Evolutionary conservation across 495 filamentous ascomycete species (phyloP).

Genomic region (Hypoxylon fuscum): DNA sequence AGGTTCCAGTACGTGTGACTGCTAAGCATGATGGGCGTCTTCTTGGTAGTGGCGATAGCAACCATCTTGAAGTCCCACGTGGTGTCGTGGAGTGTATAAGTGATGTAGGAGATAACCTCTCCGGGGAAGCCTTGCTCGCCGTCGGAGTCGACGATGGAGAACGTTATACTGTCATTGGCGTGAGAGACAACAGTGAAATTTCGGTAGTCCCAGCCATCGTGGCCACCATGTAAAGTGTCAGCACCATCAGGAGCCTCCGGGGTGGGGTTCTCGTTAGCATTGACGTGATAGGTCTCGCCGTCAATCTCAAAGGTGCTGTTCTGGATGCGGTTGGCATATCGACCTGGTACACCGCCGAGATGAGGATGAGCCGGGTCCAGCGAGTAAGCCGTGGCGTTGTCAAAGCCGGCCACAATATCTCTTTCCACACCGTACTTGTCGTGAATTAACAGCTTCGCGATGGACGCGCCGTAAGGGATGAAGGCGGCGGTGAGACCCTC

Average conservation of each 20-base stretch:
- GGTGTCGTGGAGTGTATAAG: constrained; percentile 65
- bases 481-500: constrained; percentile 76
- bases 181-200: constrained; percentile 81
- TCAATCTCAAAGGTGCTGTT: constrained; percentile 82
- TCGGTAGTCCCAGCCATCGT: constrained; percentile 80
- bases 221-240: constrained; percentile 85
- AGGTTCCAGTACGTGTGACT: constrained; percentile 87
- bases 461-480: constrained; percentile 80
- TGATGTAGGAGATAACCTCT: constrained; percentile 79
- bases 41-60: constrained; percentile 62
- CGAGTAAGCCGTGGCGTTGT: constrained; percentile 76
- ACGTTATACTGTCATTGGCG: constrained; percentile 75
- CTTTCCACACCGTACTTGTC: constrained; percentile 70
- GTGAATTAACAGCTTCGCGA: constrained; percentile 77
- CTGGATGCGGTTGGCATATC: constrained; percentile 88
- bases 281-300: constrained; percentile 68
- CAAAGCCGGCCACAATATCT: constrained; percentile 81
- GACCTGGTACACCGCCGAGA: constrained; percentile 79
- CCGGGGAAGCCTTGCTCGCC: constrained; percentile 82
- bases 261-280: constrained; percentile 74
- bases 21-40: constrained; percentile 73
- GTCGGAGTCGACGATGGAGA: constrained; percentile 76
- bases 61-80: constrained; percentile 66
- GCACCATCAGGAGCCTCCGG: constrained; percentile 55
- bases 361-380: constrained; percentile 75